Conservation (phyloP, 108 stramenopile genomes). For the Licmophora abbreviata region DNA sequence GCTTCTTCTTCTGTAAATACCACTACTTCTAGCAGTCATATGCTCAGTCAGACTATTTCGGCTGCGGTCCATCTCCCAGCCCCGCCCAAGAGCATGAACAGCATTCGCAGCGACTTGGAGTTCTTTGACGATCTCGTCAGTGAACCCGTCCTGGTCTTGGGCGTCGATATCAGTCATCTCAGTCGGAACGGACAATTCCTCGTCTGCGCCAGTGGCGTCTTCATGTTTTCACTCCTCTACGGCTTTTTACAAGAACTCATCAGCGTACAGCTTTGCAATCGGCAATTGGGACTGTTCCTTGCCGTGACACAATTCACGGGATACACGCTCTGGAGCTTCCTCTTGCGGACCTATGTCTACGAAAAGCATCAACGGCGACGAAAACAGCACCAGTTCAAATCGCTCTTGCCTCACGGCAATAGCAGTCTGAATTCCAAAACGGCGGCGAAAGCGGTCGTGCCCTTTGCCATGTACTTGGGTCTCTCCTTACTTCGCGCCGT, state of each 20-base stretch:
- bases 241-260: conserved; percentile 86
- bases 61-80: too few species aligned
- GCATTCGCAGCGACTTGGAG: too few species aligned
- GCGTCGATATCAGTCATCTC: conserved; percentile 57
- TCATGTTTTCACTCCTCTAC: conserved; percentile 72
- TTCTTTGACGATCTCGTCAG: conserved; percentile 57
- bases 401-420: background rate
- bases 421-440: background rate
- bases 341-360: conserved; percentile 37
- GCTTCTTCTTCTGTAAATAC: too few species aligned
- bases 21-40: too few species aligned
- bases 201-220: conserved; percentile 67
- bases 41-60: too few species aligned
- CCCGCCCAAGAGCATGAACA: too few species aligned
- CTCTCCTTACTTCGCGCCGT: conserved; percentile 72
- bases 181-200: conserved; percentile 58
- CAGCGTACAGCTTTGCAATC: conserved; percentile 62
- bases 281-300: conserved; percentile 76
- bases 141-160: conserved; percentile 60
- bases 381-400: background rate
- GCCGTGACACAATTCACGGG: conserved; percentile 72
- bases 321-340: conserved; percentile 57
- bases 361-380: conserved; percentile 15
- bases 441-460: conserved; percentile 21
- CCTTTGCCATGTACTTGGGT: conserved; percentile 60